Base-by-base conservation (phyloP, 2,329 filamentous ascomycete species). In the Claviceps sp. region DNA sequence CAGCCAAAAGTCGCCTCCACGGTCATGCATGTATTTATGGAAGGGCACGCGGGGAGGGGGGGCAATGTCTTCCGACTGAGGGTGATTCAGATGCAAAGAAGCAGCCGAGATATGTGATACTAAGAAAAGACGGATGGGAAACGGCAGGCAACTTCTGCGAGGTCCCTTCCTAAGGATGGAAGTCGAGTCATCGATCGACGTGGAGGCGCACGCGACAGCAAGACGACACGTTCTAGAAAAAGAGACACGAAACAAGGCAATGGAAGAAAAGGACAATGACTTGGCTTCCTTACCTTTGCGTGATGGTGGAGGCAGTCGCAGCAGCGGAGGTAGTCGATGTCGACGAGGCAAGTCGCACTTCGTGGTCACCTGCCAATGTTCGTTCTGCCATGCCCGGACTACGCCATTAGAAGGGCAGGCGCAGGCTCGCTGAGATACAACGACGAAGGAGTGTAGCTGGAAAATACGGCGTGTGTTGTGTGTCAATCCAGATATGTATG, bases 381-480 rank as follows among this genome's bases (percentile, higher is more conserved):
- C 73, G 77, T 75, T 81, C 77, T 80, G 78, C 78, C 78, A 81
- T 81, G 76, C 68, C 68, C 66, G 62, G 74, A 78, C 78, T 80
- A 81, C 78, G 78, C 78, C 78, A 81, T 81, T 68, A 72, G 76
- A 71, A 75, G 71, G 67, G 68, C 64, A 65, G 63, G 64, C 63
- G 62, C 60, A 60, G 61, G 56, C 53, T 58, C 54, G 57, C 55
- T 55, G 52, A 47, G 52, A 51, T 48, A 52, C 56, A 52, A 55
- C 53, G 55, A 49, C 53, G 41, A 47, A 53, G 43, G 48, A 45
- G 48, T 46, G 52, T 14, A 5, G 22, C n/a, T 6, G 24, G 22
- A 22, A 3, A 14, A 19, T 30, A 24, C 10, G 16, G 11, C 30
- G n/a, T 38, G 37, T 19, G 26, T n/a, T 26, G 30, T 37, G 17